Base-by-base conservation (phyloP, 2,329 filamentous ascomycete genomes). In the Penicillium sp. region DNA sequence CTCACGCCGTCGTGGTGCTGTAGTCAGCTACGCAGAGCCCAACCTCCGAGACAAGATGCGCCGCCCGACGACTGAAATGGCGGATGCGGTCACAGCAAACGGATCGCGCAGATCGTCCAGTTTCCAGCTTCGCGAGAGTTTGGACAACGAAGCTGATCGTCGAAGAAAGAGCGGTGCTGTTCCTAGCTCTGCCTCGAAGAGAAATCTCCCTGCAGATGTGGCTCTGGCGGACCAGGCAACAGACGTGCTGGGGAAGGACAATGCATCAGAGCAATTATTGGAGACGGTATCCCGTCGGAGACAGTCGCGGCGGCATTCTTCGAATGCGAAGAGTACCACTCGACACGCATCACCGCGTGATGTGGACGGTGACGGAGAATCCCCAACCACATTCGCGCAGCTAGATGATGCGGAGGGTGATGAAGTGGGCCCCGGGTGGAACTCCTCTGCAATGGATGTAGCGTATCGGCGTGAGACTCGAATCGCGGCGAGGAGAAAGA, bases 41-140 rank as follows among this genome's bases (percentile, higher is more conserved):
- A 92, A 87, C 61, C 75, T 93, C 37, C 80, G 86, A 54, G 86
- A 85, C 64, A 93, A 93, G 72, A 91, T 93, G 88, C 81, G 88
- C 50, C 80, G 88, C 51, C 87, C 88, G 20, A 87, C 85, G 1
- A 88, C 88, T 64, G 82, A 88, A 56, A 70, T 91, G 8, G 81
- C 86, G 31, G 87, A 90, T 66, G 88, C 87, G 1, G 87, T 92
- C 12, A 71, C 79, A 9, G 82, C 80, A n/a, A 80, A 64, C 46
- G 58, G 62, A 43, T 56, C 63, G 49, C 60, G 69, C 73, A 75
- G 59, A 74, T 75, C 31, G 46, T 80, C 53, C 68, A 79, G 61
- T 62, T 78, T 66, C 40, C 60, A 59, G 28, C 38, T 71, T 71
- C 59, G 73, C 72, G 67, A 76, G 66, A 43, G 67, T 66, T 48